These are phyloP conservation scores for Phytophthora boehmeriae DNA, from an alignment of 352 stramenopile genomes.

Conservation along the genomic window DNA sequence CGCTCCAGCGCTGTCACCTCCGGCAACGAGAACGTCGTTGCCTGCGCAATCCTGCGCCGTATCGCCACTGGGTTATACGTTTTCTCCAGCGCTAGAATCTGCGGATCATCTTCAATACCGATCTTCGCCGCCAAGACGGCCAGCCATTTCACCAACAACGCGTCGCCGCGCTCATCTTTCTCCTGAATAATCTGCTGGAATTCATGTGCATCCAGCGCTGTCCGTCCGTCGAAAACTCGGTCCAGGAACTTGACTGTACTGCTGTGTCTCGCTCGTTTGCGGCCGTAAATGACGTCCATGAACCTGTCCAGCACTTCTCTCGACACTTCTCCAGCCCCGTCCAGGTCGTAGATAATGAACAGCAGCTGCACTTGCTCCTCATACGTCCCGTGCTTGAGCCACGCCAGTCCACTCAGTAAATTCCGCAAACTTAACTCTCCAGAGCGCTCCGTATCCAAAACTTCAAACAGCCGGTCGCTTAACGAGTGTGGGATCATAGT, in stretches of 20 bases:
- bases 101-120: slow-evolving; percentile 64
- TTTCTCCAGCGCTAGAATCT: slow-evolving; percentile 76
- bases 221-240: slow-evolving; percentile 51
- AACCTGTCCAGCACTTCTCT: slow-evolving; percentile 79
- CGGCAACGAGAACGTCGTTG: slow-evolving; percentile 70
- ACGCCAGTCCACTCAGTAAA: slow-evolving; percentile 70
- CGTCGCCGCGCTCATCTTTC: slow-evolving; percentile 58
- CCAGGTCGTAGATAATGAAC: slow-evolving; percentile 88
- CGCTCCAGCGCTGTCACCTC: slow-evolving; percentile 80
- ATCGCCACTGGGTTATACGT: slow-evolving; percentile 85
- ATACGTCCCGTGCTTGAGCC: slow-evolving; percentile 75
- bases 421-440: slow-evolving; percentile 69
- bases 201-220: slow-evolving; percentile 58
- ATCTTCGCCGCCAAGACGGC: slow-evolving; percentile 68
- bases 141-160: slow-evolving; percentile 71
- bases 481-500: slow-evolving; percentile 82
- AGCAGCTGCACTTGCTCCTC: slow-evolving; percentile 81
- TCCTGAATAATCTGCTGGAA: slow-evolving; percentile 64
- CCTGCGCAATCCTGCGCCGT: slow-evolving; percentile 73
- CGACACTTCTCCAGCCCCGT: slow-evolving; percentile 60
- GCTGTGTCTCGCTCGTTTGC: slow-evolving; percentile 43
- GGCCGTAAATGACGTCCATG: slow-evolving; percentile 87
- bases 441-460: slow-evolving; percentile 75
- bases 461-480: slow-evolving; percentile 84
- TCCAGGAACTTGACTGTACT: slow-evolving; percentile 64